Base-by-base conservation (phyloP, 2,329 filamentous ascomycete species). In the Fusarium burgessii region DNA sequence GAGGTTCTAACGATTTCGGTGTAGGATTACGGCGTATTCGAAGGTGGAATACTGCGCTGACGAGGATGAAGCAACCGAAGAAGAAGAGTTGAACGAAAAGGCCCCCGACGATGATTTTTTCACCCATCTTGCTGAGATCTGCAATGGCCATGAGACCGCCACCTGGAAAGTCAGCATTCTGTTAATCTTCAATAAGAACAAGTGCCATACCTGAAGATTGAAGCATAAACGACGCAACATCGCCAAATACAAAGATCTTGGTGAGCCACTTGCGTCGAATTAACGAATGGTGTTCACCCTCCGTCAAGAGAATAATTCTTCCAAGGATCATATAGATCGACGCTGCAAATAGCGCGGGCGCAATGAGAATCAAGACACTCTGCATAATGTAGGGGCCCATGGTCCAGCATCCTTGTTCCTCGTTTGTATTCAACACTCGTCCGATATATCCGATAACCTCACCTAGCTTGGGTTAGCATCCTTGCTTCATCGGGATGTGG, bases 31-130 rank as follows among this genome's bases (percentile, higher is more conserved):
- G 58, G 14, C 35, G 33, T 60, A 78, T 71, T n/a, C 78, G 72
- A 1, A 59, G 59, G 66, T 89, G 84, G 72, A 88, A 88, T 1
- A 85, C 65, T 2, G 80, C 71, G 0, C 84, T 81, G 0, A 83
- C 80, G 4, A 83, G 45, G 35, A 88, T 78, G 71, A 90, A 90
- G 55, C 87, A 78, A 8, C 80, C 80, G 56, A 90, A 89, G 62
- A 86, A 83, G n/a, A 87, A 46, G 15, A 90, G 80, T 67, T 90
- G 88, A 1, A 89, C 75, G 11, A 85, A 78, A 2, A 90, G 78
- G 12, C 88, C 88, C 2, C 71, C 83, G 14, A 89, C 77, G 13
- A 89, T 84, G 43, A 89, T 77, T 4, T 83, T 81, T 56, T 86
- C 78, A 27, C 84, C 85, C 3, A 76, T 75, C n/a, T 75, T 67